Conservation (phyloP, 2,329 filamentous ascomycete species). For the Verticillium zaregamsianum region DNA sequence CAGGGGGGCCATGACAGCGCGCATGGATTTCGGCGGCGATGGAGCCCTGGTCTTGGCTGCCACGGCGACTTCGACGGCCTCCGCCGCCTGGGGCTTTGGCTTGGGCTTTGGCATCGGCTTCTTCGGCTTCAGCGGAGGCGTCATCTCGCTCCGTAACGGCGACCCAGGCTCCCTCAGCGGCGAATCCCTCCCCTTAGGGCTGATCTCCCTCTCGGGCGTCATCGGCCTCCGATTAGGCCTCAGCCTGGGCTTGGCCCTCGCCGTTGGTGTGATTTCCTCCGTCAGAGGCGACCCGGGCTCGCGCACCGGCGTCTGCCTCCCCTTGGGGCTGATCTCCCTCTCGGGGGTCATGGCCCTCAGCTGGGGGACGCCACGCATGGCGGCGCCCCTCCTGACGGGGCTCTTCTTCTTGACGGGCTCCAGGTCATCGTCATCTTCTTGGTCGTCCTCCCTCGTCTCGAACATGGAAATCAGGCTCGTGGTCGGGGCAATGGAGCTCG, state of each 20-base stretch:
- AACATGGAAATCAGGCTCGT: conserved; percentile 65
- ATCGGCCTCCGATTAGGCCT: conserved; percentile 20
- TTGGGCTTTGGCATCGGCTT: conserved; percentile 20
- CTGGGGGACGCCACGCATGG: conserved; percentile 11
- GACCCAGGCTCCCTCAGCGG: neutral
- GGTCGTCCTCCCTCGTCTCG: conserved; percentile 40
- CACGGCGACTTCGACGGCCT: neutral
- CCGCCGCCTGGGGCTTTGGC: conserved; percentile 10
- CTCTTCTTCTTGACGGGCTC: conserved; percentile 33
- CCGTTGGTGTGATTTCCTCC: conserved; percentile 1
- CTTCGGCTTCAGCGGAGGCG: conserved; percentile 18
- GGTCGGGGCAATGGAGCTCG: conserved; percentile 56
- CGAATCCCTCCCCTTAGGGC: conserved; percentile 9
- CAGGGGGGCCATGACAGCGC: neutral
- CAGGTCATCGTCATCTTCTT: conserved; percentile 11
- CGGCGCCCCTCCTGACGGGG: neutral
- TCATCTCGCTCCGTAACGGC: neutral
- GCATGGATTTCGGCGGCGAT: neutral
- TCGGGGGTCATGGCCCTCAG: conserved; percentile 27
- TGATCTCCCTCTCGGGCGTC: conserved; percentile 26
- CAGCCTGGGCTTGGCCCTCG: conserved; percentile 2
- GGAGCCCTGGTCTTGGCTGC: neutral
- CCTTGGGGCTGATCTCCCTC: conserved; percentile 19
- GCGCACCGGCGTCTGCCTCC: neutral
- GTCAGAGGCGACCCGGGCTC: neutral